phyloP scores from a whole-genome alignment of 345 rosid species.

The Zanthoxylum bungeanum region DNA sequence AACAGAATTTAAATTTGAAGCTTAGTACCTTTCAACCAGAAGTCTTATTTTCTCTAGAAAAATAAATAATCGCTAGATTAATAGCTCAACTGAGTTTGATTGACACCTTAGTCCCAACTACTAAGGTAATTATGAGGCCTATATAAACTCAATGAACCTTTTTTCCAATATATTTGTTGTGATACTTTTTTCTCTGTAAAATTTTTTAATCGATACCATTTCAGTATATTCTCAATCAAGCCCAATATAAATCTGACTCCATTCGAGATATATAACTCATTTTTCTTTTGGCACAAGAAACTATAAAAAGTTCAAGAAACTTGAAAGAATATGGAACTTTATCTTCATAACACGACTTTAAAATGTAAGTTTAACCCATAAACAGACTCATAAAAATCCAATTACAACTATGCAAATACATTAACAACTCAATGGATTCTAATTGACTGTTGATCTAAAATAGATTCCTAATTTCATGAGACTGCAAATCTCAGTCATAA shows the following conservation, averaged over 20 bases:
- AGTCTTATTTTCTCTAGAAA: neutral
- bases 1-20: neutral
- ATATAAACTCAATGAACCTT: neutral
- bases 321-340: neutral
- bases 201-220: neutral
- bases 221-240: neutral
- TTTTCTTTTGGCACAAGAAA: neutral
- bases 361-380: neutral
- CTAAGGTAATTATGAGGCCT: neutral
- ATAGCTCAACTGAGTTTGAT: neutral
- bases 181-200: neutral
- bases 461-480: neutral
- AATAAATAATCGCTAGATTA: neutral
- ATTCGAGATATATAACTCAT: neutral
- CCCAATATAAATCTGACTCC: neutral
- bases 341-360: neutral
- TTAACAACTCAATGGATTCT: slow-evolving; percentile 3
- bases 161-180: neutral
- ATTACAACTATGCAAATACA: neutral
- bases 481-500: neutral
- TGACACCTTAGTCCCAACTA: neutral
- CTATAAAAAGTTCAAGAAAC: neutral
- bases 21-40: neutral
- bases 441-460: neutral
- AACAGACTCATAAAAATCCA: neutral